Base-by-base conservation (phyloP, 768 basidiomycete species). In the Mycena vitilis region DNA sequence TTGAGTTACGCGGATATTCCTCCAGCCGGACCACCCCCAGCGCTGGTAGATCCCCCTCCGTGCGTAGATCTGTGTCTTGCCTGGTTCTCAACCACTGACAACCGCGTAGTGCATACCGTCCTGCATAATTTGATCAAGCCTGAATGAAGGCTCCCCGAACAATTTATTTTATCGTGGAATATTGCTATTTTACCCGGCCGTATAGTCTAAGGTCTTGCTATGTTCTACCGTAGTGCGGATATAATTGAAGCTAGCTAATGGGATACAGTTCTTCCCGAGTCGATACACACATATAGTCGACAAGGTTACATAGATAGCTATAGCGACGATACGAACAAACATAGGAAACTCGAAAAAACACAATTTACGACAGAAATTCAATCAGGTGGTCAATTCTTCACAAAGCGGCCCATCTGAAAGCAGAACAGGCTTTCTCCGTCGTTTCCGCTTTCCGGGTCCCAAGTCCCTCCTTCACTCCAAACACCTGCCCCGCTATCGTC, bases 381-480 rank as follows among this genome's bases (percentile, higher is more conserved):
- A 16, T 9, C 40, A 45, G 16, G 23, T 15, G 16, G 7, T 69
- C 52, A 40, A 51, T 69, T 74, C 74, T 90, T 92, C 23, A 89
- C 80, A 71, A 87, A 89, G 47, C 81, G 80, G n/a, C 92, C 92
- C 9, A 81, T 74, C 54, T 78, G 80, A 75, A 91, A 87, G 81
- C 84, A 87, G 73, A 89, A 91, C 30, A 92, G 63, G 71, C 80
- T 71, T 37, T 91, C 90, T 69, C 85, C 84, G 18, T 44, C 30
- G 77, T 73, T 63, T 7, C 91, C 87, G 20, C 48, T 86, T 3
- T 82, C 79, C 66, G 85, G 82, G 0, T 80, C 81, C 82, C 85
- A 88, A 20, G 84, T 59, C 18, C 81, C 76, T 44, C 76, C 74
- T 58, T 84, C 81, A 18, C 65, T 79, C 90, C 90, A 92, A 38